Evolutionary conservation across 2,329 filamentous ascomycete species (phyloP).

Genomic region (Parafenestella ontariensis): DNA sequence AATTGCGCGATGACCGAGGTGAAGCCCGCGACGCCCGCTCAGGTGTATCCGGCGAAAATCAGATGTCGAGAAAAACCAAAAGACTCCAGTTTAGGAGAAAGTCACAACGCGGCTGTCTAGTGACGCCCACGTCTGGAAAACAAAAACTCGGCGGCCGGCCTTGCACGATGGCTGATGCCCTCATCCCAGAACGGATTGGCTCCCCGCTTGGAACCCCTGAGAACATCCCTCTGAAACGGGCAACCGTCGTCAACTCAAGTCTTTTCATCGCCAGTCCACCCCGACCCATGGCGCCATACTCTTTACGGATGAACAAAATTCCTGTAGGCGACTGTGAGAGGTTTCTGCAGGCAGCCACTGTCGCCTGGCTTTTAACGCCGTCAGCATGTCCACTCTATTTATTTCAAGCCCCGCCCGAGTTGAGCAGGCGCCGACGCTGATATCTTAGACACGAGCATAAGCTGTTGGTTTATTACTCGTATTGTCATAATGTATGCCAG

Average conservation of each 20-base stretch:
- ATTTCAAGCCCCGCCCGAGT: too few relatives aligned
- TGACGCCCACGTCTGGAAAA: too few relatives aligned
- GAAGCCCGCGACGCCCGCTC: too few relatives aligned
- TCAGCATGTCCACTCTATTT: background rate
- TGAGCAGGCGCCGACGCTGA: background rate
- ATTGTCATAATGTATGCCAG: too few relatives aligned
- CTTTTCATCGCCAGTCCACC: constrained; percentile 10
- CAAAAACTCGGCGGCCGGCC: too few relatives aligned
- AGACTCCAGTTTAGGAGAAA: too few relatives aligned
- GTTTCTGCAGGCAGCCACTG: constrained; percentile 14
- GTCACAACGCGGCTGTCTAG: too few relatives aligned
- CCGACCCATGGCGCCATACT: constrained; percentile 7
- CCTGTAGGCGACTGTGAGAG: constrained; percentile 7
- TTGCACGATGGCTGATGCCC: too few relatives aligned
- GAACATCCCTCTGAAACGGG: constrained; percentile 9
- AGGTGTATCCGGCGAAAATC: background rate
- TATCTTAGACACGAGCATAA: background rate
- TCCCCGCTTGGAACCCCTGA: constrained; percentile 14
- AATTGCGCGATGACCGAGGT: background rate
- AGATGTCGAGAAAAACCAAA: background rate
- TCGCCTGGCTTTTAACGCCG: background rate
- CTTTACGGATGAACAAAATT: constrained; percentile 16
- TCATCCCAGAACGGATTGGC: background rate
- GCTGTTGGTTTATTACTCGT: constrained; percentile 1
- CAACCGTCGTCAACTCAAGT: constrained; percentile 4